A percentile compares a stretch with the other conserved stretches of the same genome.
Evolutionary conservation across 2,329 filamentous ascomycete species (phyloP).

Genomic region (Fusarium sp.): DNA sequence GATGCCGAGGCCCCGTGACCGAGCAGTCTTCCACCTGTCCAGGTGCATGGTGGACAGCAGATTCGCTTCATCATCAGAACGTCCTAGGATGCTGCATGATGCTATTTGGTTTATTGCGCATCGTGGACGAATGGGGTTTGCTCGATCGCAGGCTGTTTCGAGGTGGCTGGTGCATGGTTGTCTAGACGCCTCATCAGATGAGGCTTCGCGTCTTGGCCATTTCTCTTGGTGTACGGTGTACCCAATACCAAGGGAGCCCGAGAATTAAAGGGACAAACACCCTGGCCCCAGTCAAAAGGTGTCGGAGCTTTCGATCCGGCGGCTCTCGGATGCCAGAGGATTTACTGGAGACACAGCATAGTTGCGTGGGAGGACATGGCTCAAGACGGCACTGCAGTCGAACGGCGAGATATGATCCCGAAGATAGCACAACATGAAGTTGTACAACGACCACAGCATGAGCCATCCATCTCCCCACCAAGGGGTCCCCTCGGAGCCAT

Average conservation of each 20-base stretch:
- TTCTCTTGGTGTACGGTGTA: not conserved
- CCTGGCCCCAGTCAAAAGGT: constrained; percentile 8
- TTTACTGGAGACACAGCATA: constrained; percentile 1
- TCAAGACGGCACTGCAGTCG: not conserved
- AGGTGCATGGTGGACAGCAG: not conserved
- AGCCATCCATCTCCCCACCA: constrained; percentile 13
- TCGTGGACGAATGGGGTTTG: constrained; percentile 21
- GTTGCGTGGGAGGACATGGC: constrained; percentile 2
- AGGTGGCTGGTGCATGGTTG: constrained; percentile 21
- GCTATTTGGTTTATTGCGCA: constrained; percentile 5
- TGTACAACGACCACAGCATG: not conserved
- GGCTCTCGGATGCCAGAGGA: constrained; percentile 10
- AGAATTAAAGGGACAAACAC: constrained; percentile 6
- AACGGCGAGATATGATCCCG: not conserved
- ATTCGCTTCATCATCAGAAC: not conserved
- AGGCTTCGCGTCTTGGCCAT: not conserved
- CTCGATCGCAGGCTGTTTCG: constrained; percentile 18
- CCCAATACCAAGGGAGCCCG: not conserved
- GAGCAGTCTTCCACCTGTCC: not conserved
- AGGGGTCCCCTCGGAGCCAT: constrained; percentile 31
- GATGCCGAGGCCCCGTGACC: not conserved
- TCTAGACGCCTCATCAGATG: not conserved
- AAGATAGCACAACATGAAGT: not conserved
- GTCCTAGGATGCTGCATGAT: not conserved
- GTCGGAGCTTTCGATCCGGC: constrained; percentile 26